These are phyloP conservation scores for Carpinus fangiana DNA, from an alignment of 306 rosid species.

Conservation along the genomic window DNA sequence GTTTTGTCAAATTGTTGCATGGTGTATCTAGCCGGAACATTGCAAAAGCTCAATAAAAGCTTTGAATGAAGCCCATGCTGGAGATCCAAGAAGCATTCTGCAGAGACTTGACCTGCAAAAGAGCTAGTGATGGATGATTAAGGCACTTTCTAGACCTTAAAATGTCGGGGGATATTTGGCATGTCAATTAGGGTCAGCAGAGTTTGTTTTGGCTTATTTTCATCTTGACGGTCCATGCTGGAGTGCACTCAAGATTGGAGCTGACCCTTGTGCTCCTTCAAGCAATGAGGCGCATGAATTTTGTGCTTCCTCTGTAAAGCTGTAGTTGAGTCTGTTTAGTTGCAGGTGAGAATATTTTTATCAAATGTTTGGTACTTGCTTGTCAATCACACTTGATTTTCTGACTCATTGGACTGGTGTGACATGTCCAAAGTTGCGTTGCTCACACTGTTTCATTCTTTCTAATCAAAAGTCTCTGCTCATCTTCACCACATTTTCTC, in stretches of 20 bases:
- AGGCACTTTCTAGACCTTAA: conserved; percentile 13
- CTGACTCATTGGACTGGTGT: conserved; percentile 36
- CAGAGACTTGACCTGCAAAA: conserved; percentile 36
- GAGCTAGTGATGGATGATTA: conserved; percentile 24
- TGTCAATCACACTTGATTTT: conserved; percentile 31
- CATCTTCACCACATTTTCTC: conserved; percentile 19
- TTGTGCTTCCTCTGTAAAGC: conserved; percentile 61
- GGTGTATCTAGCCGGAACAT: conserved; percentile 69
- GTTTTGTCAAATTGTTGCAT: conserved; percentile 80
- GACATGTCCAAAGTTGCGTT: conserved; percentile 28
- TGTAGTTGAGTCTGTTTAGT: conserved; percentile 45
- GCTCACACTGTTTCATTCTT: conserved; percentile 27
- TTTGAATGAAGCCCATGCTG: conserved; percentile 8
- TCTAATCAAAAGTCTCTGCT: not conserved
- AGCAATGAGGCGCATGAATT: conserved; percentile 21
- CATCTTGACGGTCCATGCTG: conserved; percentile 16
- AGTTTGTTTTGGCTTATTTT: conserved; percentile 9
- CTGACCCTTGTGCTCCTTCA: conserved; percentile 29
- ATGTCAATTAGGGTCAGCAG: conserved; percentile 21
- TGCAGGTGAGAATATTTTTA: conserved; percentile 42
- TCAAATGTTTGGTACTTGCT: conserved; percentile 34
- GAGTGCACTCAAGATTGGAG: conserved; percentile 29
- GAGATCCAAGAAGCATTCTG: conserved; percentile 31
- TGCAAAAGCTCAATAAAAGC: conserved; percentile 54
- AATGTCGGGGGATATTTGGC: conserved; percentile 21